Percentiles rank a stretch among this genome's conserved stretches.
Evolutionary conservation across 129 eudicot species (phyloP).

Genomic region (Lactuca sativa): DNA sequence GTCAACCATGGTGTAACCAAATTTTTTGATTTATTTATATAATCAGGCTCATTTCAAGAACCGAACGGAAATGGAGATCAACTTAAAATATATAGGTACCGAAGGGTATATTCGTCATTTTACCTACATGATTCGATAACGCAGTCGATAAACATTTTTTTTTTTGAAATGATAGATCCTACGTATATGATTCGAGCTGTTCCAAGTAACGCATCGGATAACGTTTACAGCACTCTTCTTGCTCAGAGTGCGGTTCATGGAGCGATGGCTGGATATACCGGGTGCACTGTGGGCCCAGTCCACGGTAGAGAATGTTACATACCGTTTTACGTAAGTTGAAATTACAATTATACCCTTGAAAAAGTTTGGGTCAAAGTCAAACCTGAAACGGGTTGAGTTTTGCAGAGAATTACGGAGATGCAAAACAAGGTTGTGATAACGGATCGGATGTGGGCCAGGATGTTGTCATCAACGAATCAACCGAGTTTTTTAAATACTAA

Average conservation of each 20-base stretch:
- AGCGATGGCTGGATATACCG: constrained; percentile 98
- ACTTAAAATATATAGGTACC: constrained; percentile 88
- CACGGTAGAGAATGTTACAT: constrained; percentile 82
- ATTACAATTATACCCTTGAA: constrained; percentile 1
- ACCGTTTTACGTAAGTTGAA: constrained; percentile 73
- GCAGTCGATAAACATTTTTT: not conserved
- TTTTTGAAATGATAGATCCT: constrained; percentile 56
- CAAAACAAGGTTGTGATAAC: constrained; percentile 85
- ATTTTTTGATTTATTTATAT: not conserved
- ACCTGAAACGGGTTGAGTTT: not conserved
- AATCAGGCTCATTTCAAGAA: constrained; percentile 73
- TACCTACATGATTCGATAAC: not conserved
- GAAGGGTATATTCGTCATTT: not conserved
- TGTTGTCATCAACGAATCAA: constrained; percentile 83
- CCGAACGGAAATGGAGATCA: constrained; percentile 55
- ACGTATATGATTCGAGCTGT: constrained; percentile 97
- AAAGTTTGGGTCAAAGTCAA: not conserved
- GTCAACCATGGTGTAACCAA: constrained; percentile 3
- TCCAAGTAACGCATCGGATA: constrained; percentile 91
- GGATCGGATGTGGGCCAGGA: constrained; percentile 96
- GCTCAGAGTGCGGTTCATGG: constrained; percentile 99
- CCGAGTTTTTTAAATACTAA: constrained; percentile 62
- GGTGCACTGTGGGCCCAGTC: constrained; percentile 81
- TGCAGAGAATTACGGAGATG: constrained; percentile 78
- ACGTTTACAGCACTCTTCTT: constrained; percentile 89